Conservation (phyloP, 148 eudicot species). For the Chenopodium album region DNA sequence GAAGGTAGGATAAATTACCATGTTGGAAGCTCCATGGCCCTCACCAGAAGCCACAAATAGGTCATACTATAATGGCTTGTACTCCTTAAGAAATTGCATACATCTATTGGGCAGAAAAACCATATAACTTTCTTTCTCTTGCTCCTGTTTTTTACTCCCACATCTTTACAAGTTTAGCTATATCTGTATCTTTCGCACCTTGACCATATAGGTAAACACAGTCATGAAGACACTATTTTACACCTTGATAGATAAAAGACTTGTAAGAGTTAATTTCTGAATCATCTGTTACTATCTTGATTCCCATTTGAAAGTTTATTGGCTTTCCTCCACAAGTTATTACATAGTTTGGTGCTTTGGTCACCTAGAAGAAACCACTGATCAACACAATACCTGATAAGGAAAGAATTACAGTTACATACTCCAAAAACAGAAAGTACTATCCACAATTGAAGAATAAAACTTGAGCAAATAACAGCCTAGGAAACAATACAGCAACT, state of each 20-base stretch:
- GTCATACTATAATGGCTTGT: slow-evolving; percentile 46
- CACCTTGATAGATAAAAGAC: slow-evolving; percentile 51
- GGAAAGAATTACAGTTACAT: background rate
- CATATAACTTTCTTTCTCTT: slow-evolving; percentile 47
- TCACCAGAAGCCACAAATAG: slow-evolving; percentile 65
- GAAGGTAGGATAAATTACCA: slow-evolving; percentile 38
- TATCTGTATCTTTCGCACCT: slow-evolving; percentile 37
- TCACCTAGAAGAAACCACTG: background rate
- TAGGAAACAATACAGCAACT: background rate
- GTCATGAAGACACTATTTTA: slow-evolving; percentile 46
- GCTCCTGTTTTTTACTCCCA: slow-evolving; percentile 32
- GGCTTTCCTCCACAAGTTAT: background rate
- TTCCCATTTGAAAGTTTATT: slow-evolving; percentile 24
- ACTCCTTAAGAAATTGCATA: slow-evolving; percentile 36
- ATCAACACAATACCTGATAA: background rate
- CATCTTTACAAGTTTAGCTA: slow-evolving; percentile 58
- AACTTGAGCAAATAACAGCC: background rate
- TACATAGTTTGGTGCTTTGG: slow-evolving; percentile 2
- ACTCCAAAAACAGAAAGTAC: background rate
- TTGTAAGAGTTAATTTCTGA: slow-evolving; percentile 23
- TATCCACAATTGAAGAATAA: background rate
- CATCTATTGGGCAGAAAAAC: slow-evolving; percentile 62
- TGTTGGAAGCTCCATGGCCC: slow-evolving; percentile 49
- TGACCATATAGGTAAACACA: slow-evolving; percentile 38
- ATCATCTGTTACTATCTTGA: background rate